Conservation (phyloP, 495 filamentous ascomycete species). For the Penicillium bialowiezense region DNA sequence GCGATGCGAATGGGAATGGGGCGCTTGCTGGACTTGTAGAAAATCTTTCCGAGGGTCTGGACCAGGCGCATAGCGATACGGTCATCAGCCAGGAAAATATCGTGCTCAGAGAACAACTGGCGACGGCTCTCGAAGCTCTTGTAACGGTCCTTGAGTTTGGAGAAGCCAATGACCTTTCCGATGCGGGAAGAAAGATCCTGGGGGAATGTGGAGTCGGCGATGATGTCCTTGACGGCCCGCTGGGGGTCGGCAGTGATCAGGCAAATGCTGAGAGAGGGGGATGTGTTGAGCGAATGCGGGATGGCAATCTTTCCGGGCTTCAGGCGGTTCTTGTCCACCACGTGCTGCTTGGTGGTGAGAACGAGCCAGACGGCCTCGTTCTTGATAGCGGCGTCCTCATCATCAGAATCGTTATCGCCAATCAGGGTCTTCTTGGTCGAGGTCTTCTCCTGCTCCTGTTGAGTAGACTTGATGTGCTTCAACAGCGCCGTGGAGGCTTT, state of each 20-base stretch:
- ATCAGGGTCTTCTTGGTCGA: conserved; percentile 73
- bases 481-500: conserved; percentile 81
- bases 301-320: conserved; percentile 69
- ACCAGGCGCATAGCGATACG: conserved; percentile 76
- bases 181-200: conserved; percentile 67
- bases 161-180: conserved; percentile 74
- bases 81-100: conserved; percentile 85
- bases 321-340: conserved; percentile 68
- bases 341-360: conserved; percentile 86
- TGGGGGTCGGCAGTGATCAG: conserved; percentile 85
- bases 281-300: conserved; percentile 68
- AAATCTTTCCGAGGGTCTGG: conserved; percentile 74
- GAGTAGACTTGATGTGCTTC: conserved; percentile 69
- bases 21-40: conserved; percentile 81
- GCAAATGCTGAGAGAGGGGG: conserved; percentile 66
- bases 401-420: conserved; percentile 52
- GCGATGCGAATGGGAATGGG: conserved; percentile 80
- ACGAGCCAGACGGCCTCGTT: conserved; percentile 77
- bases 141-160: conserved; percentile 82
- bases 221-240: conserved; percentile 82
- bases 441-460: conserved; percentile 52
- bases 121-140: conserved; percentile 81
- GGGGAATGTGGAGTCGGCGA: conserved; percentile 74
- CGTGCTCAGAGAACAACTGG: conserved; percentile 79
- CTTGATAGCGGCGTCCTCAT: conserved; percentile 38